These are phyloP conservation scores for Papiliotrema fonsecae DNA, from an alignment of 1,284 basidiomycete genomes.

Conservation along the genomic window DNA sequence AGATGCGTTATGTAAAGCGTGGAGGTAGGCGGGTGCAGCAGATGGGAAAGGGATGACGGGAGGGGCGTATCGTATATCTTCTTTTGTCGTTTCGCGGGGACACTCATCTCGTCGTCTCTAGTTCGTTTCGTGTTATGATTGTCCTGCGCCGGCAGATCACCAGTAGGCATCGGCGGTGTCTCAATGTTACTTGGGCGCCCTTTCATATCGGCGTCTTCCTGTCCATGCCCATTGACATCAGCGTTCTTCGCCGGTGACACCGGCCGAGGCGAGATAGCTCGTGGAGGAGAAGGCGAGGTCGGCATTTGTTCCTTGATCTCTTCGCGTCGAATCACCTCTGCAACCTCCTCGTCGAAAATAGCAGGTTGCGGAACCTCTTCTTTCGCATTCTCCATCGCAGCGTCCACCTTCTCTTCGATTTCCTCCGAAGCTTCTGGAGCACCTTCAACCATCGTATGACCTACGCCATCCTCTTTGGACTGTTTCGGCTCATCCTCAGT, in stretches of 20 bases:
- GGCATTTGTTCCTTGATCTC: slow-evolving; percentile 5
- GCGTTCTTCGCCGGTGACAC: not conserved
- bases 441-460: slow-evolving; percentile 6
- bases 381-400: slow-evolving; percentile 10
- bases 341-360: slow-evolving; percentile 7
- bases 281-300: not conserved
- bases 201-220: no score
- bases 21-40: slow-evolving; percentile 36
- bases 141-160: not conserved
- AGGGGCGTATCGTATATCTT: slow-evolving; percentile 11
- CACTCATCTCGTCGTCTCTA: slow-evolving; percentile 1
- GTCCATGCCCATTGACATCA: not conserved
- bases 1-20: slow-evolving; percentile 46
- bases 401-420: slow-evolving; percentile 2
- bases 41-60: slow-evolving; percentile 31
- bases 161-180: slow-evolving; percentile 7
- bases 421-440: slow-evolving; percentile 1
- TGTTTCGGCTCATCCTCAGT: not conserved
- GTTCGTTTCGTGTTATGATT: slow-evolving; percentile 3
- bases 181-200: not conserved
- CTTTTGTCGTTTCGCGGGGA: slow-evolving; percentile 1
- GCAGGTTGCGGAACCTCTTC: slow-evolving; percentile 5
- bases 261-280: slow-evolving; percentile 6
- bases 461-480: slow-evolving; percentile 10
- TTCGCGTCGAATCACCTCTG: slow-evolving; percentile 7